Evolutionary conservation across 225 moss, liverwort and hornwort species (phyloP).

Genomic region (Climacium dendroides): DNA sequence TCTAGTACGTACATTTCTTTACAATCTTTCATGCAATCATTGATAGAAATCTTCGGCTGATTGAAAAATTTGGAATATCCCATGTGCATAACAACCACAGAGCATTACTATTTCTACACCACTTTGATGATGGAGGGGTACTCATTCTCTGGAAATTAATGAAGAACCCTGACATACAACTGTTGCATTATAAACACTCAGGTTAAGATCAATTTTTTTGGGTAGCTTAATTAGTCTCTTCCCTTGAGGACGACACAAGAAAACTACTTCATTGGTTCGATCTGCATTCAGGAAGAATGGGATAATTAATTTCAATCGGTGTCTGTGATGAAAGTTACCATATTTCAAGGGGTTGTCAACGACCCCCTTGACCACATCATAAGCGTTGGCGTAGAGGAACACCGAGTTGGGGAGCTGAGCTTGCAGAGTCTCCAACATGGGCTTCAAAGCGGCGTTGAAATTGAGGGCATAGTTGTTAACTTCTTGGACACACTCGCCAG

Average conservation of each 20-base stretch:
- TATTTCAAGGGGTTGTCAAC: constrained; percentile 17
- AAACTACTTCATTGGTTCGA: no score
- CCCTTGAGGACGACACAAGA: no score
- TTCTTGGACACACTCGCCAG: constrained; percentile 18
- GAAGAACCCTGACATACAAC: not conserved
- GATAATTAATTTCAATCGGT: not conserved
- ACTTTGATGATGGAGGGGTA: not conserved
- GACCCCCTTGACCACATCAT: not conserved
- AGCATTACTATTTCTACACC: no score
- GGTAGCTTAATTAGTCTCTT: not conserved
- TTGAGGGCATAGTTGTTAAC: not conserved
- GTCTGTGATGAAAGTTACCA: not conserved
- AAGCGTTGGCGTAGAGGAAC: constrained; percentile 26
- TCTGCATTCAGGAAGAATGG: not conserved
- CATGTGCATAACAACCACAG: no score
- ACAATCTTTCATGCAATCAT: no score
- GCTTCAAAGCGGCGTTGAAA: constrained; percentile 31
- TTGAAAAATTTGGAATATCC: no score
- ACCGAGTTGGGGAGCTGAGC: constrained; percentile 3
- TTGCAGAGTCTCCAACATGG: constrained; percentile 15
- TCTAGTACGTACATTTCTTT: no score
- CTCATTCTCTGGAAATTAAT: not conserved
- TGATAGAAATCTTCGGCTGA: no score
- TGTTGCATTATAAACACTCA: not conserved
- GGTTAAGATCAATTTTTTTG: not conserved